phyloP scores from a whole-genome alignment of 2,329 filamentous ascomycete species.

The Pyrenophora graminea region DNA sequence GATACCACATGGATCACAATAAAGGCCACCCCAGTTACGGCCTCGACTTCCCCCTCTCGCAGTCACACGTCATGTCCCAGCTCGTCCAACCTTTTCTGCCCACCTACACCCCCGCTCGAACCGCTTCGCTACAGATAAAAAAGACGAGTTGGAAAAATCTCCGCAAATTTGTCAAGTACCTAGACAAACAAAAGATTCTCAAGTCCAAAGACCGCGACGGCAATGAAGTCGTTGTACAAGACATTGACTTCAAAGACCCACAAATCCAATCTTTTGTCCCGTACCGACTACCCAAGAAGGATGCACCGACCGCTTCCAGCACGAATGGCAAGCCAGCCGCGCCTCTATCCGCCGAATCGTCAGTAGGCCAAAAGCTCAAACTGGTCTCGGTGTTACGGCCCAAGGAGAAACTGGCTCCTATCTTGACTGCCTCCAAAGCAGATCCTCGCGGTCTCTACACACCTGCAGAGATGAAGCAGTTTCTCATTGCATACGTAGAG shows the following conservation, averaged over 20 bases:
- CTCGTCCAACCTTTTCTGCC: slow-evolving; percentile 70
- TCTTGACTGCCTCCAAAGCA: slow-evolving; percentile 57
- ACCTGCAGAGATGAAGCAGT: slow-evolving; percentile 61
- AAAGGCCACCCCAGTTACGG: slow-evolving; percentile 57
- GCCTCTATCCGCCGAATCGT: slow-evolving; percentile 45
- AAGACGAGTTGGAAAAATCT: slow-evolving; percentile 73
- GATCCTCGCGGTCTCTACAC: slow-evolving; percentile 62
- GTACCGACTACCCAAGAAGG: slow-evolving; percentile 65
- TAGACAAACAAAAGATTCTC: slow-evolving; percentile 66
- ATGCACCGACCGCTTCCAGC: slow-evolving; percentile 37
- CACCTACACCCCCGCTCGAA: slow-evolving; percentile 59
- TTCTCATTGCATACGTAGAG: slow-evolving; percentile 63
- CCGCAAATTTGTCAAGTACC: slow-evolving; percentile 69
- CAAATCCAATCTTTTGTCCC: slow-evolving; percentile 62
- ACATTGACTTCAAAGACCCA: slow-evolving; percentile 66
- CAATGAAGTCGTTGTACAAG: slow-evolving; percentile 66
- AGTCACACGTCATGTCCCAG: slow-evolving; percentile 66
- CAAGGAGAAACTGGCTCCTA: slow-evolving; percentile 61
- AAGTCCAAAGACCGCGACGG: slow-evolving; percentile 68
- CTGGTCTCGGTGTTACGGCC: slow-evolving; percentile 61
- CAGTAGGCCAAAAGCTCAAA: slow-evolving; percentile 54
- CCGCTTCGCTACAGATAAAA: slow-evolving; percentile 66
- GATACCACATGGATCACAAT: slow-evolving; percentile 63
- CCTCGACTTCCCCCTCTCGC: slow-evolving; percentile 65
- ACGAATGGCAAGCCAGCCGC: slow-evolving; percentile 49